Evolutionary conservation across 1,284 basidiomycete species (phyloP).

Genomic region (Mycosarcoma maydis): DNA sequence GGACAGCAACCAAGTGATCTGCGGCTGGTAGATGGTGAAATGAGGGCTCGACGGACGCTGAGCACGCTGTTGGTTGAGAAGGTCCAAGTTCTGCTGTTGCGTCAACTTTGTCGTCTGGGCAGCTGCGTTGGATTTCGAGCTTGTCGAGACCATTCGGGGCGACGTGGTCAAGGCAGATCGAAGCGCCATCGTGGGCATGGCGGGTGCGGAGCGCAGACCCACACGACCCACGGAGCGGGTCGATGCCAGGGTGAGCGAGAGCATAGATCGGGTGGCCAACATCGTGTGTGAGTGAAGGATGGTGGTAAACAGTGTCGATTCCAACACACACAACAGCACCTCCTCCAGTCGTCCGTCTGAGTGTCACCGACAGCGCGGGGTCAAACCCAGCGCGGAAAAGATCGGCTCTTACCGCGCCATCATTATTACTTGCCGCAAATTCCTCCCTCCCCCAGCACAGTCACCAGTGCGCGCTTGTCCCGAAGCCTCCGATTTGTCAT

Average conservation of each 20-base stretch:
- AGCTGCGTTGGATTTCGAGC: neutral
- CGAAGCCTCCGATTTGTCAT: slow-evolving; percentile 37
- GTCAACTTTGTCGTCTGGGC: slow-evolving; percentile 63
- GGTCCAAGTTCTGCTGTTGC: slow-evolving; percentile 72
- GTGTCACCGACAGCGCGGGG: slow-evolving; percentile 2
- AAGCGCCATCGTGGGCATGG: slow-evolving; percentile 3
- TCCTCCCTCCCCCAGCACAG: no score
- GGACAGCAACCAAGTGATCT: slow-evolving; percentile 84
- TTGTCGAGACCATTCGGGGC: slow-evolving; percentile 4
- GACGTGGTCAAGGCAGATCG: neutral
- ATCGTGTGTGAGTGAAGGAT: slow-evolving; percentile 5
- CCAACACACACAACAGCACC: neutral
- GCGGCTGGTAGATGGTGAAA: slow-evolving; percentile 95
- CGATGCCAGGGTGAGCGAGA: slow-evolving; percentile 9
- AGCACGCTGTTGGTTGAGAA: slow-evolving; percentile 87
- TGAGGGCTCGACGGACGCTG: slow-evolving; percentile 88
- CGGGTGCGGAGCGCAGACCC: slow-evolving; percentile 15
- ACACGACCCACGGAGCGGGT: slow-evolving; percentile 8
- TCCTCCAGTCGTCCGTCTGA: no score
- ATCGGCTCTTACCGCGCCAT: slow-evolving; percentile 14
- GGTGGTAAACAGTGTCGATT: neutral
- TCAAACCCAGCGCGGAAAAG: slow-evolving; percentile 22
- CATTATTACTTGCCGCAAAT: no score
- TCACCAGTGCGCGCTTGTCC: neutral
- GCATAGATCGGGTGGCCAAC: slow-evolving; percentile 32